Evolutionary conservation across 768 basidiomycete species (phyloP).

Genomic region (Daedaleopsis sinensis): DNA sequence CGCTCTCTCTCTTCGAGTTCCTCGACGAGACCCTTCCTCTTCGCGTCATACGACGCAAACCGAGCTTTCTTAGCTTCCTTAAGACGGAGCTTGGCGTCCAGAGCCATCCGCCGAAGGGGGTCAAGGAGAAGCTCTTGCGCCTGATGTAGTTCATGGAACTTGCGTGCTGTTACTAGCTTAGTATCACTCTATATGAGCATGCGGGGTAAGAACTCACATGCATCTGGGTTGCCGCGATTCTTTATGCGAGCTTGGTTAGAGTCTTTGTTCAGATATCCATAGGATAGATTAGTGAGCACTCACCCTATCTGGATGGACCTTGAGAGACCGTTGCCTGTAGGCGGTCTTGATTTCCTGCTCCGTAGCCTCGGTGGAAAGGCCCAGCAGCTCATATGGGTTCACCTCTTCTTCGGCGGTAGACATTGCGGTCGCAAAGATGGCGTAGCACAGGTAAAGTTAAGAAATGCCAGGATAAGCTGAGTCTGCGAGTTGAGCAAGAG

Average conservation of each 20-base stretch:
- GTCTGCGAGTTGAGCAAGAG: not conserved
- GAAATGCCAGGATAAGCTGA: not conserved
- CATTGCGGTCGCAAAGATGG: not conserved
- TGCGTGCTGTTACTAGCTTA: constrained; percentile 51
- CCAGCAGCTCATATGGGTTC: constrained; percentile 76
- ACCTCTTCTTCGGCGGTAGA: constrained; percentile 51
- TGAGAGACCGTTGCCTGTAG: constrained; percentile 77
- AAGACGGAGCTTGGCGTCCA: constrained; percentile 78
- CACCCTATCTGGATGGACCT: constrained; percentile 89
- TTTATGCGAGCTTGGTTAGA: constrained; percentile 34
- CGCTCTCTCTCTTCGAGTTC: constrained; percentile 81
- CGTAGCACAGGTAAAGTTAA: constrained; percentile 25
- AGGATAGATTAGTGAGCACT: constrained; percentile 19
- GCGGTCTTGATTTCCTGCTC: constrained; percentile 81
- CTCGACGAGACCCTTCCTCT: constrained; percentile 73
- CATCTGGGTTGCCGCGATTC: constrained; percentile 82
- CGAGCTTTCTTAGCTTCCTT: constrained; percentile 70
- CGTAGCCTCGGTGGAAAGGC: constrained; percentile 61
- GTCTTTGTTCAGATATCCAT: not conserved
- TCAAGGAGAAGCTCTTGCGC: constrained; percentile 84
- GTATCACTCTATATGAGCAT: not conserved
- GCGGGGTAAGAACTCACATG: constrained; percentile 46
- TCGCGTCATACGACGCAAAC: constrained; percentile 69
- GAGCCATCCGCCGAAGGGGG: constrained; percentile 72
- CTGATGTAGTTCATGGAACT: constrained; percentile 84